Percentiles rank a stretch among this genome's conserved stretches.
These are phyloP conservation scores for Phytophthora uliginosa DNA, from an alignment of 352 stramenopile species.

Conservation along the genomic window DNA sequence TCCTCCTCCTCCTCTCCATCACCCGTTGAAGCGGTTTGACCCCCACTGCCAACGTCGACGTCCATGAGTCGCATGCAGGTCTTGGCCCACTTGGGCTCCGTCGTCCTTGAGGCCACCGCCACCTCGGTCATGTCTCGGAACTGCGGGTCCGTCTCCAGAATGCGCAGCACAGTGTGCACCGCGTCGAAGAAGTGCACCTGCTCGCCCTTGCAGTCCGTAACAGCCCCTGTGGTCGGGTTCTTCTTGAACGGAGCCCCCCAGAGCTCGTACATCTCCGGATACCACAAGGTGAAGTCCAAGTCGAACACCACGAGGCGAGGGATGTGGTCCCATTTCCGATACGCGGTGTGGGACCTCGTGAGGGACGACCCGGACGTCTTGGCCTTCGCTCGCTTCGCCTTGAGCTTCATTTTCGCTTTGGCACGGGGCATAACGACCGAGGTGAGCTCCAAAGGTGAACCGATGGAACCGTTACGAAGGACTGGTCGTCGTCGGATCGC, in stretches of 20 bases:
- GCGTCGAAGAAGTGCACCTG: constrained; percentile 85
- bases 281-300: constrained; percentile 84
- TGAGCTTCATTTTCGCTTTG: constrained; percentile 37
- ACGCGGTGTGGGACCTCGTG: neutral
- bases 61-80: constrained; percentile 85
- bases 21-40: constrained; percentile 49
- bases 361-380: constrained; percentile 9
- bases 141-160: constrained; percentile 75
- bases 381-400: constrained; percentile 25
- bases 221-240: constrained; percentile 60
- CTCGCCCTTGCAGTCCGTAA: constrained; percentile 75
- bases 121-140: constrained; percentile 71
- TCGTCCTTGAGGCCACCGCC: constrained; percentile 80
- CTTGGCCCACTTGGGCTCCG: constrained; percentile 80
- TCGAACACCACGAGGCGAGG: constrained; percentile 82
- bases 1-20: constrained; percentile 7
- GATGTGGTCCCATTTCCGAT: constrained; percentile 57
- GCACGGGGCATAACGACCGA: constrained; percentile 23
- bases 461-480: constrained; percentile 17
- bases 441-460: neutral
- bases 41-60: constrained; percentile 59
- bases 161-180: constrained; percentile 72
- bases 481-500: constrained; percentile 5
- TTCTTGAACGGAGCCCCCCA: constrained; percentile 84
- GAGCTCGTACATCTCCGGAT: constrained; percentile 90